Evolutionary conservation across 2,329 filamentous ascomycete species (phyloP).

Genomic region (Colletotrichum horii): DNA sequence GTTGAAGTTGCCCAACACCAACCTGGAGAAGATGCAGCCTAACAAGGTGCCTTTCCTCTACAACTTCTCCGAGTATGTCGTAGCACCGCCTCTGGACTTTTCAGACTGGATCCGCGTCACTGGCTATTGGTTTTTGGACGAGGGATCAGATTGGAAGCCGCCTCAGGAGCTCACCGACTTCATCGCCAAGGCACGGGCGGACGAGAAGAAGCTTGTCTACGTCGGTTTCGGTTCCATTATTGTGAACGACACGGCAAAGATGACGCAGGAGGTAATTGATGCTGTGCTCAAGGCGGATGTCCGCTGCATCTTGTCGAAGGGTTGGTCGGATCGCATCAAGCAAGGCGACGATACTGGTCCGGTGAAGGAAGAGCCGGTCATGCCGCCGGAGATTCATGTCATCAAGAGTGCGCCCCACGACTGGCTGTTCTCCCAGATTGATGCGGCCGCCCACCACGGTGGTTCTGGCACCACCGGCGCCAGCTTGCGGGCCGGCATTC

Average conservation of each 20-base stretch:
- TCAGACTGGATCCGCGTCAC: constrained; percentile 98
- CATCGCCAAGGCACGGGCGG: constrained; percentile 79
- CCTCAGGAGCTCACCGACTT: constrained; percentile 79
- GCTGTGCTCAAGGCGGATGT: constrained; percentile 91
- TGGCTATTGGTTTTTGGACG: constrained; percentile 97
- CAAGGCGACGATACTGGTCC: constrained; percentile 41
- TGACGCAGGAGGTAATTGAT: constrained; percentile 93
- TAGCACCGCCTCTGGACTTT: constrained; percentile 93
- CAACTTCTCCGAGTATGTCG: constrained; percentile 93
- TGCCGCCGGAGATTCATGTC: constrained; percentile 80
- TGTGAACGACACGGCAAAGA: constrained; percentile 83
- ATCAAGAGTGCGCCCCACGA: constrained; percentile 94
- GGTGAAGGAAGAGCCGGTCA: constrained; percentile 65
- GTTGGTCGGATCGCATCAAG: constrained; percentile 83
- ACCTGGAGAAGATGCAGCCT: constrained; percentile 86
- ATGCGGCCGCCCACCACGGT: constrained; percentile 93
- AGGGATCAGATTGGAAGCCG: constrained; percentile 71
- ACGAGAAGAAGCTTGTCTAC: constrained; percentile 92
- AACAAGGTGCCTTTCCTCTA: constrained; percentile 99
- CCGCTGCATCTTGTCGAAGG: constrained; percentile 92
- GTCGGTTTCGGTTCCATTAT: constrained; percentile 98
- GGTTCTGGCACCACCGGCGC: constrained; percentile 95
- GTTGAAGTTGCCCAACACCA: constrained; percentile 80
- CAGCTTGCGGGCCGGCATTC: constrained; percentile 86
- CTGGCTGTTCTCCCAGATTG: constrained; percentile 94